phyloP scores from a whole-genome alignment of 352 stramenopile species.

The Phytophthora sp. region DNA sequence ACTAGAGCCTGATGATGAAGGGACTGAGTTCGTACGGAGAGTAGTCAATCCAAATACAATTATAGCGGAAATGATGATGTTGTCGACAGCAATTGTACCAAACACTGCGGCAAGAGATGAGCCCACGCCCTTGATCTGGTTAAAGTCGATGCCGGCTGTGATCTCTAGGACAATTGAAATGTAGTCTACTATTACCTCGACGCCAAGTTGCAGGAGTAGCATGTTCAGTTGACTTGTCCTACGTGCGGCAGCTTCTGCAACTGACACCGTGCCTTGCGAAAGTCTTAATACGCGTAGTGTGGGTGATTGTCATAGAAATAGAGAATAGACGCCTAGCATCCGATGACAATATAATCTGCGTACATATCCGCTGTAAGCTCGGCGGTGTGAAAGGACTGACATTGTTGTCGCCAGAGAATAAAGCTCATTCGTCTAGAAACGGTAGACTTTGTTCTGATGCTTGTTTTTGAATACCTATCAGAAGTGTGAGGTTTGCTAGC shows the following conservation, averaged over 20 bases:
- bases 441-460: too few species aligned
- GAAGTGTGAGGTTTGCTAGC: not conserved
- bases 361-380: slow-evolving; percentile 42
- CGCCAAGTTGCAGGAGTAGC: slow-evolving; percentile 18
- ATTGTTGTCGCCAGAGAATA: slow-evolving; percentile 18
- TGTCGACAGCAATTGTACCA: slow-evolving; percentile 11
- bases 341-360: slow-evolving; percentile 53
- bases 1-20: too few species aligned
- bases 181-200: slow-evolving; percentile 30
- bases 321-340: slow-evolving; percentile 31
- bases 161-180: slow-evolving; percentile 34
- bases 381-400: slow-evolving; percentile 26
- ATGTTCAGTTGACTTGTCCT: slow-evolving; percentile 12
- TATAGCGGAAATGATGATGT: slow-evolving; percentile 9
- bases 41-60: slow-evolving; percentile 19
- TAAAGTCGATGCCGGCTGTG: slow-evolving; percentile 9
- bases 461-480: too few species aligned
- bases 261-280: not conserved
- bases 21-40: too few species aligned
- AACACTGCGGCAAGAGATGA: slow-evolving; percentile 19
- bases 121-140: slow-evolving; percentile 1
- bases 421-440: too few species aligned
- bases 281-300: slow-evolving; percentile 23
- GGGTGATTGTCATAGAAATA: slow-evolving; percentile 41
- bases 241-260: not conserved